A percentile compares a stretch with the other conserved stretches of the same genome.
Evolutionary conservation across 2,329 filamentous ascomycete genomes (phyloP).

Genomic region (Paraconiothyrium sp.): DNA sequence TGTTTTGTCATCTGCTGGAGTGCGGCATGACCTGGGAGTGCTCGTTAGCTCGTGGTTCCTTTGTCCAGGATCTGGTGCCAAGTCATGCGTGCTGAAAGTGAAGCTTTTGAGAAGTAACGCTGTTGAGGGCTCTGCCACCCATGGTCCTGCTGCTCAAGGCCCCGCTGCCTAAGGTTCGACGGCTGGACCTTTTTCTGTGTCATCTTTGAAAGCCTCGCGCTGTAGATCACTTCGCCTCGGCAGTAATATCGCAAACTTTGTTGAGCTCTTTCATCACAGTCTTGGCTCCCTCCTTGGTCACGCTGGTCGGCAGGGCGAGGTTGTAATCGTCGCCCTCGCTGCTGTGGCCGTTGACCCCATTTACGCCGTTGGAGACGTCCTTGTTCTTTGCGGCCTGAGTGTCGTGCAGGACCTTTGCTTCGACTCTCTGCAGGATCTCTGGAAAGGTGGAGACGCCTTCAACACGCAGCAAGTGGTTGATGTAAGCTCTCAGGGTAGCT

Average conservation of each 20-base stretch:
- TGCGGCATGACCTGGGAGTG: too few species aligned
- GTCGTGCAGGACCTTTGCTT: slow-evolving; percentile 49
- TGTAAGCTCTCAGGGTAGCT: slow-evolving; percentile 63
- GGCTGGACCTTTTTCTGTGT: neutral
- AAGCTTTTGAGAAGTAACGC: too few species aligned
- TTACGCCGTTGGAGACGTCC: slow-evolving; percentile 32
- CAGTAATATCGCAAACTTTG: slow-evolving; percentile 56
- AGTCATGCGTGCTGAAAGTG: too few species aligned
- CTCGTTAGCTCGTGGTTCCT: too few species aligned
- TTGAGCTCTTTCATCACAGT: slow-evolving; percentile 63
- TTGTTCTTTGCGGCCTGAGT: slow-evolving; percentile 28
- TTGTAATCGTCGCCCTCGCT: slow-evolving; percentile 50
- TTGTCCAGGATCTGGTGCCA: too few species aligned
- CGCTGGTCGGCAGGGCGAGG: slow-evolving; percentile 58
- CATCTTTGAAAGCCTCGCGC: slow-evolving; percentile 5
- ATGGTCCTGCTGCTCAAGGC: neutral
- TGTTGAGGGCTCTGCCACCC: too few species aligned
- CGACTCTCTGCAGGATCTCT: slow-evolving; percentile 64
- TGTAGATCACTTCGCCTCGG: slow-evolving; percentile 27
- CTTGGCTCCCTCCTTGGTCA: slow-evolving; percentile 61
- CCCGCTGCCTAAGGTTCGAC: too few species aligned
- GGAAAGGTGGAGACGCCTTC: slow-evolving; percentile 66
- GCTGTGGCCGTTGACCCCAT: slow-evolving; percentile 40
- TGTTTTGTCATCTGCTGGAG: neutral
- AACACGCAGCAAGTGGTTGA: slow-evolving; percentile 65